A percentile compares a stretch with the other conserved stretches of the same genome.
Conservation (phyloP, 2,329 filamentous ascomycete species). For the Lasiodiplodia hormozganensis region DNA sequence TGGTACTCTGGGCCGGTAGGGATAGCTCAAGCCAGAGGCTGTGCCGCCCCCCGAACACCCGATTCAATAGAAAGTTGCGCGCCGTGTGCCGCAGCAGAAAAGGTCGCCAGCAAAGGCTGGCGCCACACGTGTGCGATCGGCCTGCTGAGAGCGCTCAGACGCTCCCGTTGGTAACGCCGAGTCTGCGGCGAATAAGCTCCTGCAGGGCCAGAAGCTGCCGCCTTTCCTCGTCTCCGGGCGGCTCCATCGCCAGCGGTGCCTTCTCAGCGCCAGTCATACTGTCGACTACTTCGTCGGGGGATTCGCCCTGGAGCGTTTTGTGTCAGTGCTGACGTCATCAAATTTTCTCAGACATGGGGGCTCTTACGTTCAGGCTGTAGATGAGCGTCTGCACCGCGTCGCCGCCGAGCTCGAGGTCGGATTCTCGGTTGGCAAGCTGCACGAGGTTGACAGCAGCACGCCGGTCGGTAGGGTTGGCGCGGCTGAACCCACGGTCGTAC, state of each 20-base stretch:
- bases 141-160: slow-evolving; percentile 20
- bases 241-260: not conserved
- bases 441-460: slow-evolving; percentile 71
- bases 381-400: slow-evolving; percentile 60
- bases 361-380: slow-evolving; percentile 68
- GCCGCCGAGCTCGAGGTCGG: slow-evolving; percentile 55
- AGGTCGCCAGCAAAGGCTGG: slow-evolving; percentile 1
- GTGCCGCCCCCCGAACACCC: slow-evolving; percentile 16
- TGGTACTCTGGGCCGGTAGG: slow-evolving; percentile 8
- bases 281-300: slow-evolving; percentile 43
- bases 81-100: slow-evolving; percentile 12
- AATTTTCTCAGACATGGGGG: slow-evolving; percentile 29
- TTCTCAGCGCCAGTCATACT: slow-evolving; percentile 18
- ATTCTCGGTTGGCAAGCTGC: slow-evolving; percentile 60
- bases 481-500: slow-evolving; percentile 23
- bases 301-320: slow-evolving; percentile 48
- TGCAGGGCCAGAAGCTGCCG: slow-evolving; percentile 27
- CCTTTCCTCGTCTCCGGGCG: slow-evolving; percentile 28
- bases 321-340: slow-evolving; percentile 45
- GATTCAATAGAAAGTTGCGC: slow-evolving; percentile 12
- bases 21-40: slow-evolving; percentile 17
- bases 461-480: slow-evolving; percentile 61
- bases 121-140: slow-evolving; percentile 15
- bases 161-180: slow-evolving; percentile 25
- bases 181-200: slow-evolving; percentile 29